These are phyloP conservation scores for Vaccinium vitisidaea DNA, from an alignment of 148 eudicot species.

Conservation along the genomic window DNA sequence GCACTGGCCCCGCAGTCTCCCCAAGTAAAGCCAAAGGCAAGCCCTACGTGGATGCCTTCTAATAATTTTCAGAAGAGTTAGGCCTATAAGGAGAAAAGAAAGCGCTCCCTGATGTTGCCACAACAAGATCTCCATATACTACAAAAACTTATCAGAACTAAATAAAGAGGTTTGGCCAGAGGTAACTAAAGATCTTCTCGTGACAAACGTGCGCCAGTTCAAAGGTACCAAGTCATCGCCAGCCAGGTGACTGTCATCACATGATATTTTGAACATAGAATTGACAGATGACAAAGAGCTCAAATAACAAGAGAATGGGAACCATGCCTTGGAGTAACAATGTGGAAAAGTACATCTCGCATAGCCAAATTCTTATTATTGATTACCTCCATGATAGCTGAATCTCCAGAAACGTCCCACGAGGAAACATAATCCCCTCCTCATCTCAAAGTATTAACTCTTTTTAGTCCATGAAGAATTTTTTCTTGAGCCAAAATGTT, in stretches of 20 bases:
- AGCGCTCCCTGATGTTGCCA: neutral
- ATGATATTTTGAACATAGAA: neutral
- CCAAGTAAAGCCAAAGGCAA: neutral
- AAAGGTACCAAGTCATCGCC: neutral
- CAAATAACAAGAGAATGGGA: neutral
- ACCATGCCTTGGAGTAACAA: neutral
- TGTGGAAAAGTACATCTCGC: neutral
- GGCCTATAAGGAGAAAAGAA: neutral
- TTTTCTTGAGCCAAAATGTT: neutral
- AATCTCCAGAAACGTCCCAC: neutral
- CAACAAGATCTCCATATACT: neutral
- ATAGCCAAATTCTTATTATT: neutral
- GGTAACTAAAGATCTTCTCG: neutral
- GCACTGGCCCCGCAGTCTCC: neutral
- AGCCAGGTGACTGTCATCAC: neutral
- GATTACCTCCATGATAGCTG: neutral
- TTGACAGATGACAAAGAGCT: neutral
- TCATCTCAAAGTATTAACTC: neutral
- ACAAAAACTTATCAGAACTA: neutral
- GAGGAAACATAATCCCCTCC: neutral
- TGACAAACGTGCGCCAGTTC: constrained; percentile 1
- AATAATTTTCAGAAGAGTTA: neutral
- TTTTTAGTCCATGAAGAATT: neutral
- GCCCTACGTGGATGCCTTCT: neutral
- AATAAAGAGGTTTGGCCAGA: neutral